Evolutionary conservation across 805 yeast genomes (phyloP).

Genomic region (Candida krabiensis): DNA sequence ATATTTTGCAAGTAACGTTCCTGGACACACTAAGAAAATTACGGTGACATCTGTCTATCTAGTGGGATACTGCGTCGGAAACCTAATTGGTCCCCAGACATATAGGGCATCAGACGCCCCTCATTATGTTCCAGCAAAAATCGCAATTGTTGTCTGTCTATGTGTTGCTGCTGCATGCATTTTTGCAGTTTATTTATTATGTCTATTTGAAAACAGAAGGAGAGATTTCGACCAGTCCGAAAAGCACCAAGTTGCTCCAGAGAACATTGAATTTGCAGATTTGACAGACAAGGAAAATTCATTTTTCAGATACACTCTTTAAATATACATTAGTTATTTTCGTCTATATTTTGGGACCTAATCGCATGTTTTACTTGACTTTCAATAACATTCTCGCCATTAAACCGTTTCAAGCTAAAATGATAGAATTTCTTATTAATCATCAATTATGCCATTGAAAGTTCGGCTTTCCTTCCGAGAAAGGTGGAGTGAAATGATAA

Average conservation of each 20-base stretch:
- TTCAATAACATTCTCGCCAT: too few species aligned
- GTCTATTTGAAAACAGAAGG: slow-evolving; percentile 42
- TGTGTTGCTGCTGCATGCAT: too few species aligned
- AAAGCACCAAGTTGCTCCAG: too few species aligned
- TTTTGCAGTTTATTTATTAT: slow-evolving; percentile 29
- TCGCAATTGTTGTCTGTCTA: slow-evolving; percentile 40
- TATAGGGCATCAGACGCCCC: slow-evolving; percentile 59
- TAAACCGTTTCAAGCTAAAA: too few species aligned
- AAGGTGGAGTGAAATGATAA: too few species aligned
- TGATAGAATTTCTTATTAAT: too few species aligned
- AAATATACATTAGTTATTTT: slow-evolving; percentile 1
- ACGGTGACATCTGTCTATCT: slow-evolving; percentile 54
- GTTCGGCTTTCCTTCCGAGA: too few species aligned
- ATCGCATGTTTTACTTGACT: neutral
- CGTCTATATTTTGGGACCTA: neutral
- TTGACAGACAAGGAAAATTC: slow-evolving; percentile 53
- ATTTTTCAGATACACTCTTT: slow-evolving; percentile 47
- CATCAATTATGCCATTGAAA: too few species aligned
- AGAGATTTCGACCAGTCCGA: slow-evolving; percentile 41
- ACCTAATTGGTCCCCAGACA: slow-evolving; percentile 72
- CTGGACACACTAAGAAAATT: slow-evolving; percentile 72
- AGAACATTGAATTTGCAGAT: slow-evolving; percentile 32
- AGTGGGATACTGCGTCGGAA: slow-evolving; percentile 64
- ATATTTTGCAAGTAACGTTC: slow-evolving; percentile 37
- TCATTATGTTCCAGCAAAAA: slow-evolving; percentile 50